These are phyloP conservation scores for Juglanconis oblonga DNA, from an alignment of 2,329 filamentous ascomycete species.

Conservation along the genomic window DNA sequence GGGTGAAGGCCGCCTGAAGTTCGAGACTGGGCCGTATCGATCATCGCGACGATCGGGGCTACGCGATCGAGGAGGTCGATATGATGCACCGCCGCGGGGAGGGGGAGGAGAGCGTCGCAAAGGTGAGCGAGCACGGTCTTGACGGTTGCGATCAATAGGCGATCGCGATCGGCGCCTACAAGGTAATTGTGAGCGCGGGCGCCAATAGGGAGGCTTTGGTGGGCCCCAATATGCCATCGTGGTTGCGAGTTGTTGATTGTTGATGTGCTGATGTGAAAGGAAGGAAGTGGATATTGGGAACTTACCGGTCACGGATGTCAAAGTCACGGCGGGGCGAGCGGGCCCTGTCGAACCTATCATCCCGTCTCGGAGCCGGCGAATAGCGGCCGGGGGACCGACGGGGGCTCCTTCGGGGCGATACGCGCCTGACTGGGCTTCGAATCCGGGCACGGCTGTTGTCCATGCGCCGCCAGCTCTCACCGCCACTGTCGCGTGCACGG, in stretches of 20 bases:
- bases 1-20: conserved; percentile 46
- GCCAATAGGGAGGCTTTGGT: background rate
- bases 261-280: background rate
- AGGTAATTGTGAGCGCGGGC: conserved; percentile 1
- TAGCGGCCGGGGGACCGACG: conserved; percentile 33
- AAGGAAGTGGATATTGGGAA: conserved; percentile 24
- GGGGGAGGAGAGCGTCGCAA: conserved; percentile 37
- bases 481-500: conserved; percentile 29
- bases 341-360: conserved; percentile 33
- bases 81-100: conserved; percentile 39
- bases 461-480: conserved; percentile 37
- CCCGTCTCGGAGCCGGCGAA: conserved; percentile 36
- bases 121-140: conserved; percentile 41
- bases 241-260: conserved; percentile 2
- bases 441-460: conserved; percentile 38
- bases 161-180: conserved; percentile 53
- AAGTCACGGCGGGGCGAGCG: conserved; percentile 39
- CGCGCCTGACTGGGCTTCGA: conserved; percentile 33
- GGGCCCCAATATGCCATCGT: conserved; percentile 5
- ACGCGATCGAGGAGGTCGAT: conserved; percentile 51
- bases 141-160: conserved; percentile 46
- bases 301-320: conserved; percentile 34
- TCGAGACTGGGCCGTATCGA: conserved; percentile 32
- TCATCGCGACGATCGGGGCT: conserved; percentile 48
- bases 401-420: conserved; percentile 28